Conservation (phyloP, 345 rosid genomes). For the Eucalyptus pauciflora region DNA sequence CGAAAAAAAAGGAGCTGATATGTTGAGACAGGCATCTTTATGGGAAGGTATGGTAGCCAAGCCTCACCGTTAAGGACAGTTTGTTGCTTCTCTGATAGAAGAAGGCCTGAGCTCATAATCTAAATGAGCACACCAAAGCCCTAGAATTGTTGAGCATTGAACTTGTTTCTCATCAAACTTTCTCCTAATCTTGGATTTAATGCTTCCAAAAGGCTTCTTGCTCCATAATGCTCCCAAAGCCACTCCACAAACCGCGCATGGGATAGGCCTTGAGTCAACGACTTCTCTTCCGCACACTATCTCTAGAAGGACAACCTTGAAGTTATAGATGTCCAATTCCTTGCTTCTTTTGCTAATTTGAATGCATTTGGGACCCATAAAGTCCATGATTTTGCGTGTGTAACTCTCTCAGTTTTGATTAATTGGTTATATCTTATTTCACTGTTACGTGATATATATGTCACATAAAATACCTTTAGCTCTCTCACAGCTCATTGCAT, state of each 20-base stretch:
- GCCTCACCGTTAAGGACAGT: not conserved
- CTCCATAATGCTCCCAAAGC: not conserved
- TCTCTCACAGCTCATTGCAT: not conserved
- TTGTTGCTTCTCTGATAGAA: slow-evolving; percentile 2
- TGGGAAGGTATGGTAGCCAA: not conserved
- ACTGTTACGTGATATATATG: no score
- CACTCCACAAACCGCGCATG: not conserved
- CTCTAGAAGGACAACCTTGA: not conserved
- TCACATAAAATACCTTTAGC: no score
- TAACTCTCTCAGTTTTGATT: no score
- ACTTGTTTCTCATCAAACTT: not conserved
- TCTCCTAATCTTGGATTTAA: not conserved
- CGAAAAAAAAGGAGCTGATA: not conserved
- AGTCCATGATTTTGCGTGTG: not conserved
- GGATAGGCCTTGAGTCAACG: not conserved
- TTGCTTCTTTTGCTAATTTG: not conserved
- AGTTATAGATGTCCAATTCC: not conserved
- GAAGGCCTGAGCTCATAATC: not conserved
- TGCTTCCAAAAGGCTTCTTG: not conserved
- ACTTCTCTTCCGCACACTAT: not conserved
- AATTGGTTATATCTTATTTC: no score
- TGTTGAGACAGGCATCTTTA: not conserved
- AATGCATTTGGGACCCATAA: not conserved
- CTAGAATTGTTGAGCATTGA: not conserved
- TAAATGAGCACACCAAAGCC: slow-evolving; percentile 7